A percentile compares a stretch with the other conserved stretches of the same genome.
These are phyloP conservation scores for Funneliformis caledonium DNA, from an alignment of 371 early-diverging fungal species.

Conservation along the genomic window DNA sequence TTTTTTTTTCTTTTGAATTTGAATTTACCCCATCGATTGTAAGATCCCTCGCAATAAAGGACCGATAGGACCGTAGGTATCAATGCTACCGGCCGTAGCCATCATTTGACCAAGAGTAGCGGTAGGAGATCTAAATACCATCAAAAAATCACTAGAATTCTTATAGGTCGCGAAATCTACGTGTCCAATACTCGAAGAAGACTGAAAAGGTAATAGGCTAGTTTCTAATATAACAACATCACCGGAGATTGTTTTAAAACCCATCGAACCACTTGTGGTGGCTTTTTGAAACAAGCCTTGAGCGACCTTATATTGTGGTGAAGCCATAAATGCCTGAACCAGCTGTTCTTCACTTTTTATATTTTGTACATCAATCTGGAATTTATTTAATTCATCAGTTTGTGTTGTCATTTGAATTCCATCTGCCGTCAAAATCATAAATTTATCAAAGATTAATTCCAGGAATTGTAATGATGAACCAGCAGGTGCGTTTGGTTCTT, in stretches of 20 bases:
- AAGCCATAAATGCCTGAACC: conserved; percentile 9
- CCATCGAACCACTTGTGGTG: conserved; percentile 36
- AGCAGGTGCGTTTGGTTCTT: neutral
- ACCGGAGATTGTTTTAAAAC: neutral
- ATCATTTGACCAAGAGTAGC: neutral
- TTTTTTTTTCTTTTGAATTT: neutral
- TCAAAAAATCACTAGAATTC: conserved; percentile 55
- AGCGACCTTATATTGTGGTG: conserved; percentile 40
- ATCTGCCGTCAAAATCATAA: neutral
- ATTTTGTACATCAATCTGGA: neutral
- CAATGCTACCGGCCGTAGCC: neutral
- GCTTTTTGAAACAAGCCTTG: conserved; percentile 38
- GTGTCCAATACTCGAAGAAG: conserved; percentile 60
- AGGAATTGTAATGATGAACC: neutral
- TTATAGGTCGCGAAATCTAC: conserved; percentile 47
- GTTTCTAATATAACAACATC: conserved; percentile 46
- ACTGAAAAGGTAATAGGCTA: conserved; percentile 45
- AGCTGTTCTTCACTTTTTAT: neutral
- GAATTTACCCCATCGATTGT: neutral
- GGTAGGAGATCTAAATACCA: conserved; percentile 42
- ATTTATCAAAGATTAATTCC: conserved; percentile 31
- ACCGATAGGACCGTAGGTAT: neutral
- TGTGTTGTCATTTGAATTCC: neutral
- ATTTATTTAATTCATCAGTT: conserved; percentile 1
- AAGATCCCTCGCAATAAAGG: neutral